Conservation (phyloP, 768 basidiomycete genomes). For the Auricularia heimuer region DNA sequence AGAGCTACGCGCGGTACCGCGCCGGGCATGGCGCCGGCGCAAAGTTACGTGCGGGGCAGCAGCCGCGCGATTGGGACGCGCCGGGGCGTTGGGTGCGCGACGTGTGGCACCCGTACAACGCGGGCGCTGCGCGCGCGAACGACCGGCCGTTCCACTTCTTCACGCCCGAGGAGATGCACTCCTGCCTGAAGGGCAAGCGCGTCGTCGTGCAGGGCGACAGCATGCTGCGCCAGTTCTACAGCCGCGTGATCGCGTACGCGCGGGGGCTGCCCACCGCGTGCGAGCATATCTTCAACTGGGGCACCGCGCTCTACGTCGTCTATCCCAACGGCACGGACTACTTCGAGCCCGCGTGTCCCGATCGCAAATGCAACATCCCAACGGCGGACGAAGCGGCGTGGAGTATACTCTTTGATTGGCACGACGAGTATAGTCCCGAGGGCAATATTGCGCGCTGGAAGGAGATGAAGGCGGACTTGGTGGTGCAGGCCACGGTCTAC, state of each 20-base stretch:
- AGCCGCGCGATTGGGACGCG: neutral
- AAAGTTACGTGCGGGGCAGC: neutral
- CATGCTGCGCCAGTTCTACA: slow-evolving; percentile 1
- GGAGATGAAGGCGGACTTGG: neutral
- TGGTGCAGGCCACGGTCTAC: neutral
- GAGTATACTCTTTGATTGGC: neutral
- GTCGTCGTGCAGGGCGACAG: slow-evolving; percentile 2
- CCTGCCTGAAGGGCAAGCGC: neutral
- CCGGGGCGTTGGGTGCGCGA: neutral
- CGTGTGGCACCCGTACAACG: neutral
- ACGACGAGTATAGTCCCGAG: neutral
- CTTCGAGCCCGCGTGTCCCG: neutral
- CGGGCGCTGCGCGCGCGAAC: neutral
- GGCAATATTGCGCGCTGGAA: neutral
- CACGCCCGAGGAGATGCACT: neutral
- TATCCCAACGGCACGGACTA: neutral
- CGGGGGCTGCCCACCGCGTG: neutral
- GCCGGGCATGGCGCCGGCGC: neutral
- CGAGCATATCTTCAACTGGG: neutral
- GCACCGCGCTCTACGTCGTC: neutral
- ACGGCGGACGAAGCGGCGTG: neutral
- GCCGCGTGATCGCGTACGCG: neutral
- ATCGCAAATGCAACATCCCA: neutral
- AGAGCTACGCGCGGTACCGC: neutral
- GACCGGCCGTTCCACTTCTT: neutral